phyloP scores from a whole-genome alignment of 805 yeast species.

The Yueomyces sp. region DNA sequence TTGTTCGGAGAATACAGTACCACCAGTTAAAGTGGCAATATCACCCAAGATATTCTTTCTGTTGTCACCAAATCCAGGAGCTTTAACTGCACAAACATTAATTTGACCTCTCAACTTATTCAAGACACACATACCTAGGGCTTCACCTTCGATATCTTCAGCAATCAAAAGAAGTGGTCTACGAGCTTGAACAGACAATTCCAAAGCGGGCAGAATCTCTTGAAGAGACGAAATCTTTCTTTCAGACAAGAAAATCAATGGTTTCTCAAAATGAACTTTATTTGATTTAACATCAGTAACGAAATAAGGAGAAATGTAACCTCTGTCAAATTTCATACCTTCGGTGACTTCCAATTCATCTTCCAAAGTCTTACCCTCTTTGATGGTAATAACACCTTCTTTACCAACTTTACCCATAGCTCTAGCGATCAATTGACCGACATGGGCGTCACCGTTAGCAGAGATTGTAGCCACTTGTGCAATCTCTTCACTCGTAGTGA shows the following conservation, averaged over 20 bases:
- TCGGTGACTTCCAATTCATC: constrained; percentile 95
- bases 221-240: constrained; percentile 84
- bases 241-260: constrained; percentile 77
- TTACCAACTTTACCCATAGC: constrained; percentile 99
- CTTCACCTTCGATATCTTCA: constrained; percentile 96
- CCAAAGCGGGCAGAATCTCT: constrained; percentile 86
- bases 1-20: constrained; percentile 78
- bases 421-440: constrained; percentile 79
- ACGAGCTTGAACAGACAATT: constrained; percentile 82
- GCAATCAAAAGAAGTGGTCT: constrained; percentile 89
- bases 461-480: constrained; percentile 98
- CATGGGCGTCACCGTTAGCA: constrained; percentile 90
- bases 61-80: constrained; percentile 99
- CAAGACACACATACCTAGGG: constrained; percentile 92
- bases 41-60: constrained; percentile 93
- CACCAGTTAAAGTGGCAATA: constrained; percentile 88
- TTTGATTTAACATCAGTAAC: constrained; percentile 86
- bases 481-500: constrained; percentile 86
- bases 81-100: constrained; percentile 92
- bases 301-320: constrained; percentile 92
- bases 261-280: constrained; percentile 91
- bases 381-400: constrained; percentile 97
- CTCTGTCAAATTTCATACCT: constrained; percentile 98
- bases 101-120: constrained; percentile 98
- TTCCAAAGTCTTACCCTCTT: constrained; percentile 92